Percentiles rank a stretch among this genome's conserved stretches.
These are phyloP conservation scores for Colletotrichum simmondsii DNA, from an alignment of 2,329 filamentous ascomycete species.

Conservation along the genomic window DNA sequence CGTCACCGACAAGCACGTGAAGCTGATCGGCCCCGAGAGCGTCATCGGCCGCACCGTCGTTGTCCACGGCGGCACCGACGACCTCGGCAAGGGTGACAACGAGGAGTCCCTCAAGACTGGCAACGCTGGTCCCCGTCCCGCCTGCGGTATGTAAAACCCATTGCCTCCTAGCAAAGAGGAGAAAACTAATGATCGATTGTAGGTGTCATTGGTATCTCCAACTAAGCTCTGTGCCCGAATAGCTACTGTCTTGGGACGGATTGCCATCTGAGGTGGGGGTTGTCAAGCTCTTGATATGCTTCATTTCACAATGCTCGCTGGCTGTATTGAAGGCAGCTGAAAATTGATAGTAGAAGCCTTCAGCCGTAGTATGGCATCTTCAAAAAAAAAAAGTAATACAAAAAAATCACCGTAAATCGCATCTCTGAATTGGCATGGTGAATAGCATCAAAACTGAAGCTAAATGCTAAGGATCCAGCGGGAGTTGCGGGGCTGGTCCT, in stretches of 20 bases:
- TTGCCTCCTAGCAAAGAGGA: not conserved
- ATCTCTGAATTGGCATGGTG: not conserved
- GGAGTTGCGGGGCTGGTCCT: conserved; percentile 6
- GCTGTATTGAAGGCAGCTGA: conserved; percentile 7
- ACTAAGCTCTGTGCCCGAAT: conserved; percentile 57
- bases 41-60: conserved; percentile 96
- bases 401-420: not conserved
- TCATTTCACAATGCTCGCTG: not conserved
- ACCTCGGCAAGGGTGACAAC: conserved; percentile 91
- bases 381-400: not conserved
- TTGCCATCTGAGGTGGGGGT: conserved; percentile 1
- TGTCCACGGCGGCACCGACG: conserved; percentile 93
- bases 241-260: not conserved
- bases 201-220: conserved; percentile 91
- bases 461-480: not conserved
- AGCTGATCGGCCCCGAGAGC: conserved; percentile 96
- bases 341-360: not conserved
- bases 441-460: not conserved
- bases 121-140: conserved; percentile 92
- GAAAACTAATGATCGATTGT: not conserved
- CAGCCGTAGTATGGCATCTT: not conserved
- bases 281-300: not conserved
- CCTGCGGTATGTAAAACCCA: conserved; percentile 77
- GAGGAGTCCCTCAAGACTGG: conserved; percentile 99
- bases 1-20: conserved; percentile 83